These are phyloP conservation scores for Ophiostoma quercus DNA, from an alignment of 2,329 filamentous ascomycete genomes.

Conservation along the genomic window DNA sequence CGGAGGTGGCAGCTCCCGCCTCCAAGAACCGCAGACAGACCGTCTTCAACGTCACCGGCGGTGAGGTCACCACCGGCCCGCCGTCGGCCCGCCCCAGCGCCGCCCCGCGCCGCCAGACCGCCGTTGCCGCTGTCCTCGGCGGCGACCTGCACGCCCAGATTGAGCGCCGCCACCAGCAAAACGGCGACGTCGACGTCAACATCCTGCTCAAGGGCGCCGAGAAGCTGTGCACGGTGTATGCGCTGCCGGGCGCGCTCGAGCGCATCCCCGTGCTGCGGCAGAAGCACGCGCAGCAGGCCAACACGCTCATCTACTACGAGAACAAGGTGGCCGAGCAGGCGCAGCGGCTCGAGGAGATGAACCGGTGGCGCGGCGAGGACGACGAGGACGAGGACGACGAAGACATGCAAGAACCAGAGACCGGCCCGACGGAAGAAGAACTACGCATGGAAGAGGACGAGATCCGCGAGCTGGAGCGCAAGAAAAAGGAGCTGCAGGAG, in stretches of 20 bases:
- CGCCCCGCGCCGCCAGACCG: slow-evolving; percentile 66
- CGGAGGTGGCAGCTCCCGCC: slow-evolving; percentile 29
- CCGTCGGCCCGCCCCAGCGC: slow-evolving; percentile 40
- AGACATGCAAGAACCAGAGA: slow-evolving; percentile 47
- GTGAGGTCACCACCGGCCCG: slow-evolving; percentile 55
- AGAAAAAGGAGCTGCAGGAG: slow-evolving; percentile 52
- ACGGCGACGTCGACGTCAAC: slow-evolving; percentile 73
- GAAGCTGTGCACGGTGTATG: slow-evolving; percentile 84
- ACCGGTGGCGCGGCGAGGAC: slow-evolving; percentile 56
- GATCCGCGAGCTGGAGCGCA: slow-evolving; percentile 50
- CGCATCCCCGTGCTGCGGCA: slow-evolving; percentile 67
- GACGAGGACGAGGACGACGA: slow-evolving; percentile 48
- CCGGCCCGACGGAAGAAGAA: slow-evolving; percentile 61
- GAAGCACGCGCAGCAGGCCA: slow-evolving; percentile 64
- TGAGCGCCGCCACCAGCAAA: slow-evolving; percentile 44
- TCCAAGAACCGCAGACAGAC: slow-evolving; percentile 48
- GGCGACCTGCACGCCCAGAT: slow-evolving; percentile 81
- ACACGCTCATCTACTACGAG: slow-evolving; percentile 77
- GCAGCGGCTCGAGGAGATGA: slow-evolving; percentile 67
- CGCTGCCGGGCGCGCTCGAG: slow-evolving; percentile 71
- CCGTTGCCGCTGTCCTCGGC: slow-evolving; percentile 83
- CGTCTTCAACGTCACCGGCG: slow-evolving; percentile 60
- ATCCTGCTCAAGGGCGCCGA: slow-evolving; percentile 79
- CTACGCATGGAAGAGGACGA: slow-evolving; percentile 64
- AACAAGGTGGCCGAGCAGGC: slow-evolving; percentile 70